These are phyloP conservation scores for Leucaena leucocephala DNA, from an alignment of 306 rosid genomes.

Conservation along the genomic window DNA sequence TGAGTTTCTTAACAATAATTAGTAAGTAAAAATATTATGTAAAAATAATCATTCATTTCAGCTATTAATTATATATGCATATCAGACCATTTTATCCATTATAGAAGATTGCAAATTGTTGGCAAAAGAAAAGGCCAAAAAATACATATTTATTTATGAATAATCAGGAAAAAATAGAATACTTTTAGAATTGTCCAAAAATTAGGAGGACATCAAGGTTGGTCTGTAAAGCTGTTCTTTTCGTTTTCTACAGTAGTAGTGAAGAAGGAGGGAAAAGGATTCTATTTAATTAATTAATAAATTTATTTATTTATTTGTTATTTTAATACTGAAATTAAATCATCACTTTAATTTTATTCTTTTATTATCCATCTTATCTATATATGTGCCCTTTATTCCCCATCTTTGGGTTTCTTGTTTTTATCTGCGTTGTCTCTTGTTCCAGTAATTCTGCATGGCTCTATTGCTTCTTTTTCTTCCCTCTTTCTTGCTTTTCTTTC, in stretches of 20 bases:
- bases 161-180: neutral
- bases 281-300: constrained; percentile 29
- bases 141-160: neutral
- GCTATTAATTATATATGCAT: neutral
- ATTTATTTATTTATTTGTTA: neutral
- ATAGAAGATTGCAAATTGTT: neutral
- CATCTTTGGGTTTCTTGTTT: constrained; percentile 59
- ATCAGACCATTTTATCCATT: neutral
- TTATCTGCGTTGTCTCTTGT: constrained; percentile 62
- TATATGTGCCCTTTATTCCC: constrained; percentile 58
- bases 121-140: neutral
- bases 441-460: constrained; percentile 52
- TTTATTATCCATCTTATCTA: constrained; percentile 33
- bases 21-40: too few relatives aligned
- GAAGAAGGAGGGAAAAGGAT: constrained; percentile 40
- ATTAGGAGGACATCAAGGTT: constrained; percentile 38
- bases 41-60: neutral
- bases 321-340: constrained; percentile 30
- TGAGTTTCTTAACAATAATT: neutral
- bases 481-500: constrained; percentile 43
- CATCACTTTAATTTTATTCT: constrained; percentile 63
- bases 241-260: constrained; percentile 30
- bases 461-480: constrained; percentile 43
- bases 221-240: constrained; percentile 41
- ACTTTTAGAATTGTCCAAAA: neutral